Conservation (phyloP, 78 protist genomes). For the Planoprotostelium fungivorum region DNA sequence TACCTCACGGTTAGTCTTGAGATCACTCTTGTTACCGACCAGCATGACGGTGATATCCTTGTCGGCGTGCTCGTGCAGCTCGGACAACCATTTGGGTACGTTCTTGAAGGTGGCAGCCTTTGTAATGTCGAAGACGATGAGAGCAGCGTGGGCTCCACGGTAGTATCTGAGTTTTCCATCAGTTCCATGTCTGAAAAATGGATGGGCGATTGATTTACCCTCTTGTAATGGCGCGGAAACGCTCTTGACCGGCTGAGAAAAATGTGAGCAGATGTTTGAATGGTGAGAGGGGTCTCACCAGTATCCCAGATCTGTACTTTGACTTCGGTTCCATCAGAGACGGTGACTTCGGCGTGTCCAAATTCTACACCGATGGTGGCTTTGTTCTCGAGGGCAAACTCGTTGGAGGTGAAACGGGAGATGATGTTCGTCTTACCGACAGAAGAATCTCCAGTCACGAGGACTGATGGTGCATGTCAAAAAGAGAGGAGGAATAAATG, state of each 20-base stretch:
- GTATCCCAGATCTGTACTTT: constrained; percentile 71
- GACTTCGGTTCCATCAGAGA: constrained; percentile 78
- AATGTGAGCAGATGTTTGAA: not conserved
- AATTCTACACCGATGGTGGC: constrained; percentile 99
- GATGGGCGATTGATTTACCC: constrained; percentile 2
- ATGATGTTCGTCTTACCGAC: constrained; percentile 94
- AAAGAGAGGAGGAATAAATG: not conserved
- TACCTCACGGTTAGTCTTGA: constrained; percentile 25
- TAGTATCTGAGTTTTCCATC: constrained; percentile 73
- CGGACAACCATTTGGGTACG: constrained; percentile 78
- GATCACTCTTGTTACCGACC: constrained; percentile 95
- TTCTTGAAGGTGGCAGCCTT: constrained; percentile 65
- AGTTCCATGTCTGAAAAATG: no score
- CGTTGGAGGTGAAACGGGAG: constrained; percentile 83
- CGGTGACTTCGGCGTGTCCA: constrained; percentile 78
- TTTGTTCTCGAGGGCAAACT: constrained; percentile 95
- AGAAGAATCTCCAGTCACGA: constrained; percentile 97
- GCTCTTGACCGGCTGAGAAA: constrained; percentile 94
- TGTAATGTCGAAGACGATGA: constrained; percentile 66
- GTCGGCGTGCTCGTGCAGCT: constrained; percentile 82
- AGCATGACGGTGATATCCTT: constrained; percentile 82
- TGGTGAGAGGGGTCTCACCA: constrained; percentile 2
- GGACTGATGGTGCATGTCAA: constrained; percentile 68
- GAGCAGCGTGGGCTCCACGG: constrained; percentile 90
- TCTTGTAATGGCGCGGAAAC: constrained; percentile 91